Percentiles rank a stretch among this genome's conserved stretches.
Conservation (phyloP, 371 early-diverging fungal genomes). For the Blakeslea trispora region DNA sequence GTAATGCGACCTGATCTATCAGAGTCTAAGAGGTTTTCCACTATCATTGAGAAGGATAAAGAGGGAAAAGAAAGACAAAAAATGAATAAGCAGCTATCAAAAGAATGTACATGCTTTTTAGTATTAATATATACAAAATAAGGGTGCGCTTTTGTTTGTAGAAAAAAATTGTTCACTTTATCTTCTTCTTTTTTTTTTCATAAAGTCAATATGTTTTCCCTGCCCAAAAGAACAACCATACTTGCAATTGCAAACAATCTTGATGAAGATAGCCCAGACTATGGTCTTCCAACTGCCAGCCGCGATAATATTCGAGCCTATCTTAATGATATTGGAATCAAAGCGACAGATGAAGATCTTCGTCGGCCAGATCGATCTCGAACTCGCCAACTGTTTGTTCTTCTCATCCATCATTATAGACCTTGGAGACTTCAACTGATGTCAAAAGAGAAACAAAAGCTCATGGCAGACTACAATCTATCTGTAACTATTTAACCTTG, state of each 20-base stretch:
- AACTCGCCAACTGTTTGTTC: background rate
- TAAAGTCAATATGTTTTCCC: background rate
- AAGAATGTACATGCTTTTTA: background rate
- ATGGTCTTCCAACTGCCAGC: background rate
- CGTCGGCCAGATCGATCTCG: background rate
- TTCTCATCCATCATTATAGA: background rate
- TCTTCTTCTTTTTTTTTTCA: no score
- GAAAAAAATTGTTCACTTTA: background rate
- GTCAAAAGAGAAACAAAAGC: background rate
- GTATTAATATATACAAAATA: background rate
- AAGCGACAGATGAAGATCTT: slow-evolving; percentile 11
- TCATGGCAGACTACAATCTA: background rate
- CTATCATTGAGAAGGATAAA: no score
- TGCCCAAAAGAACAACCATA: background rate
- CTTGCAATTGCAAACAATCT: background rate
- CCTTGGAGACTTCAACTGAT: background rate
- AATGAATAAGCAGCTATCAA: background rate
- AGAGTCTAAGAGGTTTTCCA: background rate
- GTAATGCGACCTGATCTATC: background rate
- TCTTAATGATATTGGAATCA: slow-evolving; percentile 34
- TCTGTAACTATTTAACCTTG: background rate
- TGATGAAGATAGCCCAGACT: background rate
- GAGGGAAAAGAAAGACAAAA: background rate
- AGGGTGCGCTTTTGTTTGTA: no score
- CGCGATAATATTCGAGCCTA: slow-evolving; percentile 10